Conservation (phyloP, 306 rosid species). For the Coriaria nepalensis region DNA sequence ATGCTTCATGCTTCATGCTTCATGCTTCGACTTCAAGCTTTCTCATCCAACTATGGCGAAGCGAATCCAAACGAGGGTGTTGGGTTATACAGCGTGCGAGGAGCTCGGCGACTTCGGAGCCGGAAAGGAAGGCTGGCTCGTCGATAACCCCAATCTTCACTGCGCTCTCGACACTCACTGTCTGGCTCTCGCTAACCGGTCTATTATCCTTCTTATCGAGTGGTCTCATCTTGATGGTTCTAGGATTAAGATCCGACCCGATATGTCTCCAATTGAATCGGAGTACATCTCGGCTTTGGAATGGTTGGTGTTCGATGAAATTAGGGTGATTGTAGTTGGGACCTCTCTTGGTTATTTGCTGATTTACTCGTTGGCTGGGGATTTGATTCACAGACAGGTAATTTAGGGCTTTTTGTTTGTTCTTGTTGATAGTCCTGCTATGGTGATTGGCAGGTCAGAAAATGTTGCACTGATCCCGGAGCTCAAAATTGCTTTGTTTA, state of each 20-base stretch:
- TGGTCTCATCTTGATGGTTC: constrained; percentile 39
- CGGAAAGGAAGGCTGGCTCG: constrained; percentile 79
- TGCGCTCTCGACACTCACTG: constrained; percentile 80
- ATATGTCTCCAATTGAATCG: constrained; percentile 53
- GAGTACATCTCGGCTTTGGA: constrained; percentile 67
- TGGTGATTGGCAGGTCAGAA: constrained; percentile 7
- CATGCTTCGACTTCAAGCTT: background rate
- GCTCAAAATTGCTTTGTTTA: constrained; percentile 13
- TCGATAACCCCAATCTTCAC: constrained; percentile 50
- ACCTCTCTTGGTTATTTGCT: constrained; percentile 70
- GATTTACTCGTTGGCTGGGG: constrained; percentile 53
- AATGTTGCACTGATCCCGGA: background rate
- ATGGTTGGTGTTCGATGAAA: constrained; percentile 69
- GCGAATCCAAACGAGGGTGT: constrained; percentile 51
- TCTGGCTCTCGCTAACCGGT: constrained; percentile 59
- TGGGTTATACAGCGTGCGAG: constrained; percentile 80
- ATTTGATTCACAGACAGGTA: constrained; percentile 79
- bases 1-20: background rate
- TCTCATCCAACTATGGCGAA: constrained; percentile 28
- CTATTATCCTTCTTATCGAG: constrained; percentile 45
- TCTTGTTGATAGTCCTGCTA: background rate
- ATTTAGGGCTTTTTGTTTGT: background rate
- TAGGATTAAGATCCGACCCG: constrained; percentile 56
- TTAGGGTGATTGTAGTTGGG: constrained; percentile 65
- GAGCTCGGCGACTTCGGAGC: constrained; percentile 73